These are phyloP conservation scores for Simmondsia chinensis DNA, from an alignment of 148 eudicot species.

Conservation along the genomic window DNA sequence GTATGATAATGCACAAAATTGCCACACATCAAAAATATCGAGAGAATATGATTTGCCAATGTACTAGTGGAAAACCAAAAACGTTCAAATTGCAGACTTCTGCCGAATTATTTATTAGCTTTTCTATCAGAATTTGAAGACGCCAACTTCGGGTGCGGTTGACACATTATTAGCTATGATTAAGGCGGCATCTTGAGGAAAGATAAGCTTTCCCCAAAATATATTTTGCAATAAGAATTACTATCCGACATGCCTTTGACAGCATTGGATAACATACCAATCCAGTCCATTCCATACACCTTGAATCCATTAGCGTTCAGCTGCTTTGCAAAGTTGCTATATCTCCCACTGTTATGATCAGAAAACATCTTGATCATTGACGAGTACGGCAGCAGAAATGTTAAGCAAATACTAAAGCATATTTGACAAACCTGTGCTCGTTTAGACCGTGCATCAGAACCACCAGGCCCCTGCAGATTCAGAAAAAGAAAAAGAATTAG, in stretches of 20 bases:
- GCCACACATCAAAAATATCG: too few relatives aligned
- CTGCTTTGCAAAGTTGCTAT: conserved; percentile 49
- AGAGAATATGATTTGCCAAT: too few relatives aligned
- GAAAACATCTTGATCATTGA: not conserved
- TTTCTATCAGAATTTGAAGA: too few relatives aligned
- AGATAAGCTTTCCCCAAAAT: too few relatives aligned
- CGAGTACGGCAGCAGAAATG: not conserved
- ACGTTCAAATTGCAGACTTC: too few relatives aligned
- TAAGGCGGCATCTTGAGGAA: too few relatives aligned
- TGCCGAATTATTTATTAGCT: too few relatives aligned
- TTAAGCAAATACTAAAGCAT: not conserved
- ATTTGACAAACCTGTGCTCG: conserved; percentile 52
- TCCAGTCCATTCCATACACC: conserved; percentile 76
- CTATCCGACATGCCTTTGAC: not conserved
- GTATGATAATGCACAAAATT: too few relatives aligned
- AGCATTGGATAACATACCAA: conserved; percentile 33
- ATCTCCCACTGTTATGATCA: conserved; percentile 45
- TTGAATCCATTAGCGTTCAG: conserved; percentile 53
- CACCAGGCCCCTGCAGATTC: conserved; percentile 57
- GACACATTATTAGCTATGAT: too few relatives aligned
- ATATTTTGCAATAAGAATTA: too few relatives aligned
- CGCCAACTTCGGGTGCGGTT: too few relatives aligned
- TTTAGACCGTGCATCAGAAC: conserved; percentile 62
- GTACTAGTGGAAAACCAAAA: too few relatives aligned
- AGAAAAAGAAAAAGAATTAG: not conserved